Evolutionary conservation across 257 asterid species (phyloP).

Genomic region (Linaria vulgaris): DNA sequence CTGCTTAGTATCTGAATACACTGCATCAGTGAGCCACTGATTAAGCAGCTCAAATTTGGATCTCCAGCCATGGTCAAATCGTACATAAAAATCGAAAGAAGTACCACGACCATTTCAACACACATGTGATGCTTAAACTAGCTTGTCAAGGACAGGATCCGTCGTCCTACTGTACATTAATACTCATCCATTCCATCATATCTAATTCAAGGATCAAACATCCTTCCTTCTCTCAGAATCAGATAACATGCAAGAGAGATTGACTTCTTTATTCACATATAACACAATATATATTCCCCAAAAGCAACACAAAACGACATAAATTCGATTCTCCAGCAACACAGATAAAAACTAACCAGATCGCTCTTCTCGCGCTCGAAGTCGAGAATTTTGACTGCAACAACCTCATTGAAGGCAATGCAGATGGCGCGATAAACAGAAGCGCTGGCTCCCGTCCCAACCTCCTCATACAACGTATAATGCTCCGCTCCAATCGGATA

Average conservation of each 20-base stretch:
- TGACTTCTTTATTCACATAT: too few relatives aligned
- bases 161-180: neutral
- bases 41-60: constrained; percentile 6
- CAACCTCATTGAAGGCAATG: constrained; percentile 39
- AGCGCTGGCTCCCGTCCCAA: constrained; percentile 65
- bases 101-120: neutral
- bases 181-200: neutral
- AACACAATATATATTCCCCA: too few relatives aligned
- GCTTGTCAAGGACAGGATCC: neutral
- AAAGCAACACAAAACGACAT: too few relatives aligned
- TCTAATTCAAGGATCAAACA: neutral
- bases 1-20: neutral
- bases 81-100: neutral
- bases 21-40: neutral
- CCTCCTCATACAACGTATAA: constrained; percentile 56
- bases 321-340: neutral
- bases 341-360: constrained; percentile 35
- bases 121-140: neutral
- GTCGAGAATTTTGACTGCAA: constrained; percentile 65
- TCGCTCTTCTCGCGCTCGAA: constrained; percentile 61
- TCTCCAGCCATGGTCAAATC: neutral
- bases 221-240: too few relatives aligned
- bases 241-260: too few relatives aligned
- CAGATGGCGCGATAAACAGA: constrained; percentile 61
- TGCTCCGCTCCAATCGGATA: constrained; percentile 65